These are phyloP conservation scores for Rhizophagus sp. DNA, from an alignment of 192 early-diverging fungal species.

Conservation along the genomic window DNA sequence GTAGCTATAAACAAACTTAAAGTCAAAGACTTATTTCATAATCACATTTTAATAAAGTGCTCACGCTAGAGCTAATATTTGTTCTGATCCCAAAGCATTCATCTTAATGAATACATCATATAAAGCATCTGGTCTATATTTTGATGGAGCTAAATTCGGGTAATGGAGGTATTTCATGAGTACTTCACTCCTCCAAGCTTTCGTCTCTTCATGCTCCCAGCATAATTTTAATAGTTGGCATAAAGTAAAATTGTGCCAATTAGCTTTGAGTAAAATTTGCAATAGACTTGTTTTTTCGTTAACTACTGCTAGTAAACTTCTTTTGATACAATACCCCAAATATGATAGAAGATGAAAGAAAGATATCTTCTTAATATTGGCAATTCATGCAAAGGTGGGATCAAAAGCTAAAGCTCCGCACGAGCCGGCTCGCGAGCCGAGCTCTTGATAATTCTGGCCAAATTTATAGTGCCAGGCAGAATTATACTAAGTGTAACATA, in stretches of 20 bases:
- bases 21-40: too few species aligned
- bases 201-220: conserved; percentile 6
- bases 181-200: conserved; percentile 2
- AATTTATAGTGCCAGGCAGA: too few species aligned
- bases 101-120: background rate
- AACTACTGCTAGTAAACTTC: conserved; percentile 15
- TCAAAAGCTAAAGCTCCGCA: too few species aligned
- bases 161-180: conserved; percentile 22
- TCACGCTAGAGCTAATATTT: background rate
- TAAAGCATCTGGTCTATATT: background rate
- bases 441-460: too few species aligned
- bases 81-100: background rate
- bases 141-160: background rate
- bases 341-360: background rate
- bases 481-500: too few species aligned
- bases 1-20: too few species aligned
- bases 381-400: background rate
- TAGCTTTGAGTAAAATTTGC: conserved; percentile 11
- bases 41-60: background rate
- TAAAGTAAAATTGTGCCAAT: background rate
- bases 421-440: too few species aligned
- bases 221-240: too few species aligned
- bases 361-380: conserved; percentile 14
- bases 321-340: background rate
- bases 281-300: conserved; percentile 20